phyloP scores from a whole-genome alignment of 768 basidiomycete species.

The Harrya chromipes region DNA sequence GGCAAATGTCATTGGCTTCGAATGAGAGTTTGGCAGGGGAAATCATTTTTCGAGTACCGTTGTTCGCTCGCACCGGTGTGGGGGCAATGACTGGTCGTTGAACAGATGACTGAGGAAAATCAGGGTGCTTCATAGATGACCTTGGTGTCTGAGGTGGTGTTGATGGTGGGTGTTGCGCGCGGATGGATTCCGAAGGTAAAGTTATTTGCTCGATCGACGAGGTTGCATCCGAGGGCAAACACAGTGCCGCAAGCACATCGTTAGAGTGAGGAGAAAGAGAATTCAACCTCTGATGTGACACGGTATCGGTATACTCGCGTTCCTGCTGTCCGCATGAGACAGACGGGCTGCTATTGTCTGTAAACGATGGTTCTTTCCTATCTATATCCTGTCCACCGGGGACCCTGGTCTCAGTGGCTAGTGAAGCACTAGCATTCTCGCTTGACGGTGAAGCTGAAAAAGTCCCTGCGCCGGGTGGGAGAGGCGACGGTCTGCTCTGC shows the following conservation, averaged over 20 bases:
- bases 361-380: not conserved
- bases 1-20: slow-evolving; percentile 37
- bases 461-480: slow-evolving; percentile 10
- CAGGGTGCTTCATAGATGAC: slow-evolving; percentile 10
- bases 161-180: slow-evolving; percentile 20
- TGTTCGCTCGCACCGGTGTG: slow-evolving; percentile 26
- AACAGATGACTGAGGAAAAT: slow-evolving; percentile 15
- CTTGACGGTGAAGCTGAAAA: slow-evolving; percentile 16
- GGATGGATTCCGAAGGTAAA: slow-evolving; percentile 4
- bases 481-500: slow-evolving; percentile 30
- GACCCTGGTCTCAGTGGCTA: not conserved
- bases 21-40: slow-evolving; percentile 36
- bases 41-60: slow-evolving; percentile 4
- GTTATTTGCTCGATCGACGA: slow-evolving; percentile 13
- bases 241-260: slow-evolving; percentile 38
- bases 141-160: slow-evolving; percentile 19
- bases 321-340: slow-evolving; percentile 6
- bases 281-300: slow-evolving; percentile 42
- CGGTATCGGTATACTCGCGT: slow-evolving; percentile 23
- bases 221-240: slow-evolving; percentile 25
- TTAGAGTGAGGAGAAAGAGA: slow-evolving; percentile 62
- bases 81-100: slow-evolving; percentile 30
- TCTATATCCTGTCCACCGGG: not conserved
- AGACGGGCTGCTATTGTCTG: not conserved
- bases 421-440: slow-evolving; percentile 20